Evolutionary conservation across 2,329 filamentous ascomycete species (phyloP), one percentile per base, ranked within the genome.

Genomic region (Coniella vitis): DNA sequence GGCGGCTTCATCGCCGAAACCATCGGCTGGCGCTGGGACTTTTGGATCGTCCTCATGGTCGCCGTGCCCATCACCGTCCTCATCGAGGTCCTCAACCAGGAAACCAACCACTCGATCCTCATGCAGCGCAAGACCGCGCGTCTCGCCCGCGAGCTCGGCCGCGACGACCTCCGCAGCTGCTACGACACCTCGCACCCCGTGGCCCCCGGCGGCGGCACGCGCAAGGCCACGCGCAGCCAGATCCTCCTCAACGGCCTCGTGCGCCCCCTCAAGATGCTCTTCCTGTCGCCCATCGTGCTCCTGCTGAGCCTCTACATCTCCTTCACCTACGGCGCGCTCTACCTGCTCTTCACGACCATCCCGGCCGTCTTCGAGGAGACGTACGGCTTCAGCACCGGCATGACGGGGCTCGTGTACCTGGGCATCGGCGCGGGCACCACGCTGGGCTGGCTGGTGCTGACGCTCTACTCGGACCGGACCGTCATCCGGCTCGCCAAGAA

Each of bases 321-420:
- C 38, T 75, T 77, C 56, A 65, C 67, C 19, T 77, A 77, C 55
- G 74, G 74, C 39, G 70, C 70, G 40, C 65, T 77, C 17, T 78
- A 78, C 57, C 65, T 78, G 9, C 70, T 78, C 56, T 77, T 76
- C 62, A 77, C 73, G 53, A 74, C 73, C 16, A 72, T 78, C 53
- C 69, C 74, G n/a, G 63, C 68, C 7, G 70, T 75, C 21, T 78
- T 78, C 53, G 60, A 69, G 52, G 59, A 63, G 31, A 65, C 63
- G 12, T 78, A 78, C 54, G 65, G 66, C 53, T 78, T 72, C 64
- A 63, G 60, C 38, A 61, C 69, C 13, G 70, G 72, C 47, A 57
- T 69, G 48, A 70, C 72, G 0, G 74, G 75, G 1, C 62, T 78
- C 3, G 67, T 73, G 8, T 78, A 76, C 58, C 61, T 79, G 20